These are phyloP conservation scores for Zygoascus meyerae DNA, from an alignment of 1,139 yeast genomes.

Conservation along the genomic window DNA sequence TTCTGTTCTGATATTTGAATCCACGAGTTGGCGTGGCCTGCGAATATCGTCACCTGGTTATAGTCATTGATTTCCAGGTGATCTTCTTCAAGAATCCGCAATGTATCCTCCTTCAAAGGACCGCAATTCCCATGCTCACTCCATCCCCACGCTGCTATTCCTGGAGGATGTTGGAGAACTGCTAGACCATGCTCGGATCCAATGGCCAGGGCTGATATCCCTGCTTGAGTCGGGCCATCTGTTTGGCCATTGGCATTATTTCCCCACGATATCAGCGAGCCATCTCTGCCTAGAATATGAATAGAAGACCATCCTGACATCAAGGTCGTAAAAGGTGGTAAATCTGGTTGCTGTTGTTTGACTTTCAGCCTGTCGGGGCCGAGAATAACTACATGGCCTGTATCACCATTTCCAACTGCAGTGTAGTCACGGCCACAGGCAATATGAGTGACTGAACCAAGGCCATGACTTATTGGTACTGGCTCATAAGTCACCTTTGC, in stretches of 20 bases:
- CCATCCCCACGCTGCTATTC: slow-evolving; percentile 89
- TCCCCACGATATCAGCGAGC: slow-evolving; percentile 49
- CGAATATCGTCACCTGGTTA: slow-evolving; percentile 10
- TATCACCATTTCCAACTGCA: slow-evolving; percentile 18
- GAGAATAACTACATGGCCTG: slow-evolving; percentile 22
- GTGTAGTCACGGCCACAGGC: slow-evolving; percentile 35
- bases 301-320: slow-evolving; percentile 79
- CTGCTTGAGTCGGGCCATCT: slow-evolving; percentile 10
- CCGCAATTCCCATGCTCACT: slow-evolving; percentile 99
- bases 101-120: slow-evolving; percentile 10
- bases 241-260: slow-evolving; percentile 74
- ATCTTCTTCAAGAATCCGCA: slow-evolving; percentile 6
- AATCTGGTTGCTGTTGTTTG: slow-evolving; percentile 16
- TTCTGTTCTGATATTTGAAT: slow-evolving; percentile 1
- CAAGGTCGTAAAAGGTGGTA: slow-evolving; percentile 24
- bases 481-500: slow-evolving; percentile 16
- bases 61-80: slow-evolving; percentile 5
- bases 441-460: slow-evolving; percentile 16
- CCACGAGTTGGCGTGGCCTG: slow-evolving; percentile 23
- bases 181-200: slow-evolving; percentile 89
- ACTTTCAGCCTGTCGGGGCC: slow-evolving; percentile 22
- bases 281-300: slow-evolving; percentile 39
- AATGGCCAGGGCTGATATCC: slow-evolving; percentile 30
- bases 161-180: slow-evolving; percentile 24
- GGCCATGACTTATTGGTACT: slow-evolving; percentile 17